Evolutionary conservation across 345 rosid species (phyloP), one percentile per base, ranked within the genome.

Genomic region (Aquilaria yunnanensis): DNA sequence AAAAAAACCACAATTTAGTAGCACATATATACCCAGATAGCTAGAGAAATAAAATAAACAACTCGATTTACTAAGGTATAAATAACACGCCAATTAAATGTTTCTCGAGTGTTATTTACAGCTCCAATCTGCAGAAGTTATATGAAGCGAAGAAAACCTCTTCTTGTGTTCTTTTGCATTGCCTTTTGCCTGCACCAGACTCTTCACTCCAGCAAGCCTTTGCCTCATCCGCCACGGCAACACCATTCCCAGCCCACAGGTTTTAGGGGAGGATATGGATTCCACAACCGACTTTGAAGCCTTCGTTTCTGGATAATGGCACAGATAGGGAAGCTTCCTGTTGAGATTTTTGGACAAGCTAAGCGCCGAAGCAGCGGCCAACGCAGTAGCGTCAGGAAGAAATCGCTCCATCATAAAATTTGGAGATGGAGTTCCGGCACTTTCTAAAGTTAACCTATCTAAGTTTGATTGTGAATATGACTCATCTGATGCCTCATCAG

Each of bases 381-480:
- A 62, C 51, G 91, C 96, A 10, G 81, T 80, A 12, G 96, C 96
- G 62, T 80, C 96, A 0, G 91, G 93, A 41, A 89, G 81, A 70
- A 92, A 89, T 56, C 96, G 60, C 64, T 87, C 78, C 10, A 92
- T 92, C 70, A 87, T 89, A 79, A 78, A 89, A 57, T 66, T 87
- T 1, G 89, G 90, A 32, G 85, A 81, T 56, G 73, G 48, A 6
- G n/a, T 32, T 10, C 6, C 5, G 47, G 57, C 63, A 55, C 73
- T 68, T 33, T 73, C 85, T 47, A 78, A 58, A 47, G 70, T 67
- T 53, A 79, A 72, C 59, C 76, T 68, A 12, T 81, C 77, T 14
- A 65, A 12, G 10, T 66, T 48, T 11, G 32, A 33, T 9, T 41
- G 62, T 80, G 56, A 76, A 66, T 65, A 74, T 70, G 59, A 57